Percentiles rank a stretch among this genome's conserved stretches.
phyloP scores from a whole-genome alignment of 257 asterid genomes.

The Nemophila menziesii region DNA sequence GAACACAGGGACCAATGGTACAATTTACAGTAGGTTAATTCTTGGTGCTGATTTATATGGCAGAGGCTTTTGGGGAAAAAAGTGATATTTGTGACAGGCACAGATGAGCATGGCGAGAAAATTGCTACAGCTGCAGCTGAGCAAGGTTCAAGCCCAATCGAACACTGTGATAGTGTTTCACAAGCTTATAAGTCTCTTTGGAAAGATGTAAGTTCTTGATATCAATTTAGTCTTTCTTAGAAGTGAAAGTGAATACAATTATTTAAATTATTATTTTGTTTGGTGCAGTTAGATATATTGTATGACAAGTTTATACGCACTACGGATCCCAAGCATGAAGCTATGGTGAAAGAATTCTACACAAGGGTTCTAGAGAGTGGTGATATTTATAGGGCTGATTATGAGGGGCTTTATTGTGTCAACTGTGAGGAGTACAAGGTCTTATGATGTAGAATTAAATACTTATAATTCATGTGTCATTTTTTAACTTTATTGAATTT shows the following conservation, averaged over 20 bases:
- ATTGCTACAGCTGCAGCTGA: slow-evolving; percentile 83
- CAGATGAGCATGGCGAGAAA: slow-evolving; percentile 97
- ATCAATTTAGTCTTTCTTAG: background rate
- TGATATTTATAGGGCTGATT: slow-evolving; percentile 84
- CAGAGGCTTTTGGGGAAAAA: slow-evolving; percentile 82
- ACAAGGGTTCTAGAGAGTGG: slow-evolving; percentile 69
- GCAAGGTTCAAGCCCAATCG: slow-evolving; percentile 54
- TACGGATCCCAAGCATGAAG: slow-evolving; percentile 70
- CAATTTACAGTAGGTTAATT: too few species aligned
- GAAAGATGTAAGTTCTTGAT: slow-evolving; percentile 44
- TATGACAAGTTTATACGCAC: slow-evolving; percentile 88
- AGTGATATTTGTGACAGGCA: slow-evolving; percentile 83
- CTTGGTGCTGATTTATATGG: slow-evolving; percentile 6
- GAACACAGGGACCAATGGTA: too few species aligned
- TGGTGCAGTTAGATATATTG: slow-evolving; percentile 64
- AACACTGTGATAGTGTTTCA: slow-evolving; percentile 74
- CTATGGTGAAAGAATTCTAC: slow-evolving; percentile 78
- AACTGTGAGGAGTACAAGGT: slow-evolving; percentile 98
- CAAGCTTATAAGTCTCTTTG: slow-evolving; percentile 68
- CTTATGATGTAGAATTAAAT: background rate
- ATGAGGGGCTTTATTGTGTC: slow-evolving; percentile 92
- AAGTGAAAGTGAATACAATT: too few species aligned
- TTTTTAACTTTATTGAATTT: slow-evolving; percentile 11
- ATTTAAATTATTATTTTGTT: slow-evolving; percentile 10
- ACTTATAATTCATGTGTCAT: background rate